These are phyloP conservation scores for Apiospora rasikravindrae DNA, from an alignment of 2,329 filamentous ascomycete species.

Conservation along the genomic window DNA sequence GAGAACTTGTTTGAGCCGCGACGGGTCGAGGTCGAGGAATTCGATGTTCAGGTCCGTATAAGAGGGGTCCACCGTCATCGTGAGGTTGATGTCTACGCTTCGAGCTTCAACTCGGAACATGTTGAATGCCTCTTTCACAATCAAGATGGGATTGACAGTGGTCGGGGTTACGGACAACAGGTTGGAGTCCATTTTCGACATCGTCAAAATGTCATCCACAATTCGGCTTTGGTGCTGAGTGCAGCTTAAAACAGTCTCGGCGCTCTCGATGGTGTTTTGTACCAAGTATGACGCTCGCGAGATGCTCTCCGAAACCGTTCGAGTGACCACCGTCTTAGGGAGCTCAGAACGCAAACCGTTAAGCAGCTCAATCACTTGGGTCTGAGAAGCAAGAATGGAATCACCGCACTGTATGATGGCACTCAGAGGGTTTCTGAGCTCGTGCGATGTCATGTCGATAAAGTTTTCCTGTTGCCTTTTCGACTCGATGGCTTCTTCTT, in stretches of 20 bases:
- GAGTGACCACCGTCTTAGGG: slow-evolving; percentile 8
- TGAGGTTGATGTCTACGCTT: slow-evolving; percentile 72
- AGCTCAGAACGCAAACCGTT: neutral
- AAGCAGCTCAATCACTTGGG: slow-evolving; percentile 48
- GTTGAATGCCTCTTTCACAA: slow-evolving; percentile 70
- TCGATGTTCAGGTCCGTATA: slow-evolving; percentile 67
- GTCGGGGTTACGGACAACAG: slow-evolving; percentile 72
- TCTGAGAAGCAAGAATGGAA: slow-evolving; percentile 63
- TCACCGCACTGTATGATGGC: slow-evolving; percentile 78
- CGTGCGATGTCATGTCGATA: slow-evolving; percentile 76
- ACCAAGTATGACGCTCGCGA: slow-evolving; percentile 67
- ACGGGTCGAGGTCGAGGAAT: slow-evolving; percentile 76
- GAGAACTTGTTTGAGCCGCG: slow-evolving; percentile 73
- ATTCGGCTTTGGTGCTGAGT: slow-evolving; percentile 77
- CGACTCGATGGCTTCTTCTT: slow-evolving; percentile 62
- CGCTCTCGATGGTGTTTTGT: slow-evolving; percentile 83
- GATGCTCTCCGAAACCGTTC: slow-evolving; percentile 18
- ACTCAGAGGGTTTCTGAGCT: slow-evolving; percentile 75
- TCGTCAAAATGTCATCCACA: slow-evolving; percentile 68
- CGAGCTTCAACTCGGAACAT: slow-evolving; percentile 79
- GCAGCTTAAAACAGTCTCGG: slow-evolving; percentile 76
- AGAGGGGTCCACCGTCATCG: slow-evolving; percentile 69
- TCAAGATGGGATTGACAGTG: slow-evolving; percentile 67
- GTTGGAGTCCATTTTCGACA: slow-evolving; percentile 72
- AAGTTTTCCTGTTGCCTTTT: slow-evolving; percentile 79